Percentiles rank a stretch among this genome's conserved stretches.
Evolutionary conservation across 2,329 filamentous ascomycete genomes (phyloP).

Genomic region (Myriosclerotinia duriaeana): DNA sequence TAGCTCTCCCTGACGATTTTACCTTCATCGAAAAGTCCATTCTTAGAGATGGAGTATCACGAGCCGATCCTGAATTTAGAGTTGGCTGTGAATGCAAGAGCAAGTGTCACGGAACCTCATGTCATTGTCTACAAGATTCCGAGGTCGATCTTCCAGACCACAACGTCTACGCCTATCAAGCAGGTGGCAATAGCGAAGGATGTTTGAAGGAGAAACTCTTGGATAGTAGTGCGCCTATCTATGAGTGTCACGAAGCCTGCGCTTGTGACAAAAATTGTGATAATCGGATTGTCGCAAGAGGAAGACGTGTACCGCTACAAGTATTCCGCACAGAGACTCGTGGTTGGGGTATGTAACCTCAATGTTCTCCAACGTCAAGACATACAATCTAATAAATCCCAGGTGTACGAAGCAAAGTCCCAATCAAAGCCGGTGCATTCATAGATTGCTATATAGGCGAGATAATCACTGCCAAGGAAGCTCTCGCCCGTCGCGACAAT

Average conservation of each 20-base stretch:
- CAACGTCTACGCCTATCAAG: slow-evolving; percentile 53
- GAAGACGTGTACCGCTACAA: slow-evolving; percentile 67
- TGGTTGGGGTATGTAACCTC: slow-evolving; percentile 65
- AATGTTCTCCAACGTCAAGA: not conserved
- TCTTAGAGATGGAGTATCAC: slow-evolving; percentile 58
- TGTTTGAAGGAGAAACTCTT: slow-evolving; percentile 54
- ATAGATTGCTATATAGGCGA: slow-evolving; percentile 78
- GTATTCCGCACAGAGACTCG: slow-evolving; percentile 74
- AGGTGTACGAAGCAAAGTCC: slow-evolving; percentile 64
- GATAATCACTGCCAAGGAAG: slow-evolving; percentile 63
- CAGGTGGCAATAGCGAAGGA: slow-evolving; percentile 49
- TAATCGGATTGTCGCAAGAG: slow-evolving; percentile 74
- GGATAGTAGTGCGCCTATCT: slow-evolving; percentile 62
- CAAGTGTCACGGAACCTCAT: slow-evolving; percentile 66
- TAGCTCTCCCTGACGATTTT: slow-evolving; percentile 61
- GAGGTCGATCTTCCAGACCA: slow-evolving; percentile 43
- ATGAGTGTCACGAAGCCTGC: slow-evolving; percentile 77
- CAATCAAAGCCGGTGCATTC: slow-evolving; percentile 71
- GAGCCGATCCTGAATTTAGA: slow-evolving; percentile 60
- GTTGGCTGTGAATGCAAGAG: slow-evolving; percentile 67
- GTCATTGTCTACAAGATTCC: slow-evolving; percentile 62
- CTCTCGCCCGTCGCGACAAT: slow-evolving; percentile 59
- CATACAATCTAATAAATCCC: slow-evolving; percentile 23
- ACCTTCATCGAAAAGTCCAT: slow-evolving; percentile 65
- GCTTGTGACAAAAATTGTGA: slow-evolving; percentile 63